phyloP scores from a whole-genome alignment of 352 stramenopile species.

The Phytophthora hybrid region DNA sequence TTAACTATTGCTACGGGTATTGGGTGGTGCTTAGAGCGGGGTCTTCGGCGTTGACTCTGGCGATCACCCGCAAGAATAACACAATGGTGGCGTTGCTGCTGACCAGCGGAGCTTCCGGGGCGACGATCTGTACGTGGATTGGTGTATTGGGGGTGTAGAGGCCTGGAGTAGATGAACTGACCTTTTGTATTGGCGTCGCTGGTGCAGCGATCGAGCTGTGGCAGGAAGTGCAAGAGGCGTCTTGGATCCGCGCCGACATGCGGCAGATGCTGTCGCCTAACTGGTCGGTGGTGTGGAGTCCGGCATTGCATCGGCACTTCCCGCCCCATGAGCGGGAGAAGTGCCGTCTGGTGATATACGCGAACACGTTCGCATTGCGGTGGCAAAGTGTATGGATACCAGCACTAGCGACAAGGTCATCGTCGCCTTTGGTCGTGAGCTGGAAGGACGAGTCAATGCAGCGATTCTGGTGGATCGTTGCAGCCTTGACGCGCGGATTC shows the following conservation, averaged over 20 bases:
- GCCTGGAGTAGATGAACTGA: background rate
- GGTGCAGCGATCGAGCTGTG: slow-evolving; percentile 39
- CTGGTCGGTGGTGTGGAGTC: slow-evolving; percentile 74
- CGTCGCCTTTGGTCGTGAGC: background rate
- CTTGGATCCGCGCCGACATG: slow-evolving; percentile 53
- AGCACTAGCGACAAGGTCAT: slow-evolving; percentile 5
- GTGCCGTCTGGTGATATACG: slow-evolving; percentile 61
- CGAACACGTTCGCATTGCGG: slow-evolving; percentile 52
- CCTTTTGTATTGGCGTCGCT: background rate
- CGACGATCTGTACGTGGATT: slow-evolving; percentile 41
- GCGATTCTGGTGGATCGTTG: slow-evolving; percentile 20
- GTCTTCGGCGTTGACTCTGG: slow-evolving; percentile 66
- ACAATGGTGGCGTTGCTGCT: slow-evolving; percentile 53
- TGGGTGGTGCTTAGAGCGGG: slow-evolving; percentile 41
- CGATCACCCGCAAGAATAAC: slow-evolving; percentile 58
- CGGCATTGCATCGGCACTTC: slow-evolving; percentile 59
- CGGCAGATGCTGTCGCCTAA: slow-evolving; percentile 54
- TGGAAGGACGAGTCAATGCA: slow-evolving; percentile 17
- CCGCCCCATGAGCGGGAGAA: slow-evolving; percentile 62
- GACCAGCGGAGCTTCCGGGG: slow-evolving; percentile 58
- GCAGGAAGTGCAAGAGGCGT: slow-evolving; percentile 22
- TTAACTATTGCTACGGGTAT: background rate
- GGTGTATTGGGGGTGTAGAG: background rate
- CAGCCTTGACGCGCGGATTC: slow-evolving; percentile 13
- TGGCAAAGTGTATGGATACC: background rate